Evolutionary conservation across 805 yeast species (phyloP), one percentile per base, ranked within the genome.

Genomic region (Sugiyamaella boreocaroliniensis): DNA sequence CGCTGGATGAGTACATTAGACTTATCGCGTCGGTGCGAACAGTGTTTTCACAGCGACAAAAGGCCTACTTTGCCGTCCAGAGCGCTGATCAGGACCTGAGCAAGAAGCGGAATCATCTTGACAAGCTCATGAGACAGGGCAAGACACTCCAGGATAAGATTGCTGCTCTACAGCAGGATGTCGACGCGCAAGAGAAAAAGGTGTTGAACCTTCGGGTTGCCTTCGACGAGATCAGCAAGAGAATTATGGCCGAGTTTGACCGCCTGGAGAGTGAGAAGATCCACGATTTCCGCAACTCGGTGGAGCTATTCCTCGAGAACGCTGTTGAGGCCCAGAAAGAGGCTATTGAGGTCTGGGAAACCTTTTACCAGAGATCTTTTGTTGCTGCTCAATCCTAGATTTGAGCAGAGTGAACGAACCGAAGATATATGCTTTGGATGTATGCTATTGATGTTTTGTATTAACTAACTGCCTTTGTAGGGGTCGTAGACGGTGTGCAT

Each of bases 241-340:
- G 77, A 3, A 86, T 92, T 50, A 85, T 80, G 64, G 66, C 68
- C 42, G 96, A 93, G 61, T 69, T 92, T 26, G 76, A 72, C 15
- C 64, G 67, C 14, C 88, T 90, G 64, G 96, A 89, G 64, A 71
- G 74, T 44, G 92, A 85, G 53, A 86, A 83, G 61, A 77, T 88
- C 37, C 81, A 79, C 40, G 98, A 90, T 61, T 89, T 92, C 69
- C 79, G 96, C 64, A 86, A 86, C 62, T 80, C 89, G 56, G 86
- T 92, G 49, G 99, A 93, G 68, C 84, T 92, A 11, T 90, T 83
- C 62, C 78, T 95, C 65, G 98, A 93, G 68, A 81, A 93, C 49
- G 79, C 93, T 20, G 86, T 90, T 51, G 99, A 93, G 69, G 77
- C 89, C 32, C 99, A 93, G 69, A 93, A 93, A 70, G 97, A 89